phyloP scores from a whole-genome alignment of 352 stramenopile genomes.

The Pythium rhizo-oryzae region DNA sequence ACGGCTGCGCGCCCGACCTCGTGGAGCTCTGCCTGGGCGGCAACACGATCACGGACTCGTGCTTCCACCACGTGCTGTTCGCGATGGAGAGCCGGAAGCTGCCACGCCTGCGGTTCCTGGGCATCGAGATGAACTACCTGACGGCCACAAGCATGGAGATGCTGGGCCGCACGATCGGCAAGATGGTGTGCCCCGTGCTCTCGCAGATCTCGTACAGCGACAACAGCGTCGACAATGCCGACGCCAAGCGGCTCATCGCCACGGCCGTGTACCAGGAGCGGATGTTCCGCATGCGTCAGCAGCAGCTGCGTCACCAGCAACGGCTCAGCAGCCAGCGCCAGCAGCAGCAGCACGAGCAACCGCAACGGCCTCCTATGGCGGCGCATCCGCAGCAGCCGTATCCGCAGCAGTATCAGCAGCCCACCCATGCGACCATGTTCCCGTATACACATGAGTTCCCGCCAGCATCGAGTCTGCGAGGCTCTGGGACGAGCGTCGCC shows the following conservation, averaged over 20 bases:
- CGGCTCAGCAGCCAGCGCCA: slow-evolving; percentile 1
- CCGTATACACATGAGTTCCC: slow-evolving; percentile 23
- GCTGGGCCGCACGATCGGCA: slow-evolving; percentile 80
- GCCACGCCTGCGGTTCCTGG: slow-evolving; percentile 64
- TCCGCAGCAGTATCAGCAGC: neutral
- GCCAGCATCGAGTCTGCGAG: slow-evolving; percentile 1
- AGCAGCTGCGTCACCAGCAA: slow-evolving; percentile 43
- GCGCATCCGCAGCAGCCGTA: slow-evolving; percentile 2
- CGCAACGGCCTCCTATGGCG: neutral
- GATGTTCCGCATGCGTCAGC: slow-evolving; percentile 59
- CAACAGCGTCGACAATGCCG: slow-evolving; percentile 77
- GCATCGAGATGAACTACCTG: slow-evolving; percentile 88
- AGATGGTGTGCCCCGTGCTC: slow-evolving; percentile 74
- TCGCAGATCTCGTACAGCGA: slow-evolving; percentile 89
- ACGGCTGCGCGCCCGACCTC: slow-evolving; percentile 67
- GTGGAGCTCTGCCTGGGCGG: slow-evolving; percentile 79
- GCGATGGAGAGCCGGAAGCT: slow-evolving; percentile 80
- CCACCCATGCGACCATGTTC: slow-evolving; percentile 18
- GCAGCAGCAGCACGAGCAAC: slow-evolving; percentile 14
- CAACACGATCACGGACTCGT: slow-evolving; percentile 86
- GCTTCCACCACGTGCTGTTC: slow-evolving; percentile 81
- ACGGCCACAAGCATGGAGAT: slow-evolving; percentile 83
- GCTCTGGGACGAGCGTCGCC: neutral
- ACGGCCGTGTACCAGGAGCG: slow-evolving; percentile 79
- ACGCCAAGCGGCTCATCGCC: slow-evolving; percentile 76